Percentiles rank a stretch among this genome's conserved stretches.
phyloP scores from a whole-genome alignment of 2,329 filamentous ascomycete species.

The Botrytis cinerea region DNA sequence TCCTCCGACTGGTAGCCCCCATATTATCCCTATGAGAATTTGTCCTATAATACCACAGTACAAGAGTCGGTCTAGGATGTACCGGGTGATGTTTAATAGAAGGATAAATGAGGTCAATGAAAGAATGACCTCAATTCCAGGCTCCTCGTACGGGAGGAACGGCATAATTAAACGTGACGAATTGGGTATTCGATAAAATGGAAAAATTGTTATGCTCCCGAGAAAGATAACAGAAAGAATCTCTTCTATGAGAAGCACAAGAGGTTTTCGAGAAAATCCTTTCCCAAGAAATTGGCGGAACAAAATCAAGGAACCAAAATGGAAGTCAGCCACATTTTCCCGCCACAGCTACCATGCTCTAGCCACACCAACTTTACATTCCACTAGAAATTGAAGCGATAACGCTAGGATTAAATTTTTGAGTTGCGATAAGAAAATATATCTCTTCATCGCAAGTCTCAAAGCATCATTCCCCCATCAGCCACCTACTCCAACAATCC shows the following conservation, averaged over 20 bases:
- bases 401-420: conserved; percentile 24
- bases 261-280: not conserved
- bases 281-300: not conserved
- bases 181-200: not conserved
- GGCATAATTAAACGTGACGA: conserved; percentile 27
- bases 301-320: not conserved
- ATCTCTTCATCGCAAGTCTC: conserved; percentile 16
- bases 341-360: not conserved
- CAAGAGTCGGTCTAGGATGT: conserved; percentile 57
- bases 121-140: conserved; percentile 59
- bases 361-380: not conserved
- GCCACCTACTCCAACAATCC: not conserved
- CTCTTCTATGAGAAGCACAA: not conserved
- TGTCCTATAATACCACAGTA: conserved; percentile 75
- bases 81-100: conserved; percentile 60
- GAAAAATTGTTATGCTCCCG: not conserved
- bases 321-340: not conserved
- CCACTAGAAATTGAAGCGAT: conserved; percentile 4
- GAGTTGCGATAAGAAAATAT: conserved; percentile 23
- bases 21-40: conserved; percentile 69
- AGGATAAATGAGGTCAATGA: conserved; percentile 63
- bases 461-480: not conserved
- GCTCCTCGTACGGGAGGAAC: conserved; percentile 61
- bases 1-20: conserved; percentile 66
- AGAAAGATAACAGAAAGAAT: not conserved